Conservation (phyloP, 1,284 basidiomycete species). For the Anthracocystis panici-leucophaei region DNA sequence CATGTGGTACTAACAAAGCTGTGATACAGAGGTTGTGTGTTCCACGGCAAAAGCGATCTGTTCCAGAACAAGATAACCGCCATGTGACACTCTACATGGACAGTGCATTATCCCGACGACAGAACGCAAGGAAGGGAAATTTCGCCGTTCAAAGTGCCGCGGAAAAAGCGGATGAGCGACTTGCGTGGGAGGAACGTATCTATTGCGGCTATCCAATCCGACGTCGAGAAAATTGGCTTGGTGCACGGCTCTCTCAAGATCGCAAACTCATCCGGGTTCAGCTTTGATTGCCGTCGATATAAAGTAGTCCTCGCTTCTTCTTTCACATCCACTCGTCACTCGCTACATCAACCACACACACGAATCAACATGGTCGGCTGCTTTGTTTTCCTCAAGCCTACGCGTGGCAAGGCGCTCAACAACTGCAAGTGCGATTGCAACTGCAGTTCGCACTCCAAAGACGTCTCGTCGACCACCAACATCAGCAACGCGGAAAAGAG, state of each 20-base stretch:
- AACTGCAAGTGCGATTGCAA: constrained; percentile 24
- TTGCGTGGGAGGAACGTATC: neutral
- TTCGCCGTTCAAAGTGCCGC: constrained; percentile 3
- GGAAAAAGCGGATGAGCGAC: neutral
- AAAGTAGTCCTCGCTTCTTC: neutral
- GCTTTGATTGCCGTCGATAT: neutral
- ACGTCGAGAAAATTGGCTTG: neutral
- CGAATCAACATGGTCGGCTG: constrained; percentile 27
- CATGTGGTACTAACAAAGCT: too few species aligned
- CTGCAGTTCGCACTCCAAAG: constrained; percentile 4
- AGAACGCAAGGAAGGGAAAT: neutral
- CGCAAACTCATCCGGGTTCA: neutral
- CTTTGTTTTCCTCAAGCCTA: constrained; percentile 42
- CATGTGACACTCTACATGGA: too few species aligned
- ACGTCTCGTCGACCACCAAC: neutral
- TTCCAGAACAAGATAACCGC: too few species aligned
- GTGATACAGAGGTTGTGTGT: too few species aligned
- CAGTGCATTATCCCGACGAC: too few species aligned
- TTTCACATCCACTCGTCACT: neutral
- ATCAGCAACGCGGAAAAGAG: constrained; percentile 20
- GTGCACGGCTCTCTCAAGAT: neutral
- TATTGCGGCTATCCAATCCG: neutral
- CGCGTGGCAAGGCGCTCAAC: constrained; percentile 18
- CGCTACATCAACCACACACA: neutral
- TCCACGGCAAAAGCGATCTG: too few species aligned